A percentile compares a stretch with the other conserved stretches of the same genome.
Evolutionary conservation across 2,329 filamentous ascomycete genomes (phyloP).

Genomic region (Xylariaceae sp.): DNA sequence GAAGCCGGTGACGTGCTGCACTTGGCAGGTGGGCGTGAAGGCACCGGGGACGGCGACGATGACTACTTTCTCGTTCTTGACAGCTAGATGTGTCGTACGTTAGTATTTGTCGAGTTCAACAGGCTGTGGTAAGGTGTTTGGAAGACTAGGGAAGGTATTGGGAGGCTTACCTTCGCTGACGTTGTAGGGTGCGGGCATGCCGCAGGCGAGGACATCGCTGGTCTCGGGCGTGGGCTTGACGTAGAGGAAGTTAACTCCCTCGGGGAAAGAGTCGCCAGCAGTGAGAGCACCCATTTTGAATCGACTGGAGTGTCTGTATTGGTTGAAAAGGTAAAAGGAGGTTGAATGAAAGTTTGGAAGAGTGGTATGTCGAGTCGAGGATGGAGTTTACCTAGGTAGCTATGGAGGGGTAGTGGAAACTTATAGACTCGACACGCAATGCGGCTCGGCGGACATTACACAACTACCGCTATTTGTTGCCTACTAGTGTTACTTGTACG

Average conservation of each 20-base stretch:
- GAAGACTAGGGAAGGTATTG: neutral
- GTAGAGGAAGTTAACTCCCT: constrained; percentile 79
- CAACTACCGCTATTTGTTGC: too few relatives aligned
- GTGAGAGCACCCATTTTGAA: constrained; percentile 63
- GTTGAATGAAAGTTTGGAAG: neutral
- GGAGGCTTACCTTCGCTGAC: constrained; percentile 65
- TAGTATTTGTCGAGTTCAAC: neutral
- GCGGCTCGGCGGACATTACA: too few relatives aligned
- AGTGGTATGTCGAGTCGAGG: neutral
- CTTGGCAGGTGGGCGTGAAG: constrained; percentile 85
- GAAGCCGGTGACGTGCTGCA: constrained; percentile 77
- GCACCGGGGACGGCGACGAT: constrained; percentile 63
- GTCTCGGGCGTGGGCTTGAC: constrained; percentile 72
- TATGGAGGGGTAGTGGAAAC: too few relatives aligned
- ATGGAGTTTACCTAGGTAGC: too few relatives aligned
- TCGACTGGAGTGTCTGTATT: constrained; percentile 2
- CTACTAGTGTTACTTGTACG: too few relatives aligned
- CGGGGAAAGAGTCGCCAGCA: constrained; percentile 79
- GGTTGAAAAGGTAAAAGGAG: neutral
- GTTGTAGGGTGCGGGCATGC: constrained; percentile 73
- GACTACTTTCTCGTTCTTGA: constrained; percentile 56
- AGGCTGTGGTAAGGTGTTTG: neutral
- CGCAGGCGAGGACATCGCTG: constrained; percentile 69
- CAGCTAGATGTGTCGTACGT: constrained; percentile 37
- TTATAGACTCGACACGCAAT: too few relatives aligned